phyloP scores from a whole-genome alignment of 2,329 filamentous ascomycete genomes.

The Venturia carpophila region DNA sequence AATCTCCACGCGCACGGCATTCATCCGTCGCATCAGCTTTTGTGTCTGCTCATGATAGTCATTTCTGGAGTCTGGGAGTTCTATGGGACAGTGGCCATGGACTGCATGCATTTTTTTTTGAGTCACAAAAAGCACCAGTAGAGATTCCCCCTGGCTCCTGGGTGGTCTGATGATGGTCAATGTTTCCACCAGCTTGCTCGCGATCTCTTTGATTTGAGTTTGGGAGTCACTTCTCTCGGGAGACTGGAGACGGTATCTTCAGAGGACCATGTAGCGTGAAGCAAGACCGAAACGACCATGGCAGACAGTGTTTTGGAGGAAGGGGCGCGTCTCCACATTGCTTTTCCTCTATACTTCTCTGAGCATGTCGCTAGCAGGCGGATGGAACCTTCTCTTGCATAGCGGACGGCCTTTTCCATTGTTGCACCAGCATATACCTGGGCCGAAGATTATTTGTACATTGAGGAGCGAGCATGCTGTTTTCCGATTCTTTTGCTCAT shows the following conservation, averaged over 20 bases:
- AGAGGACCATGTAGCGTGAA: background rate
- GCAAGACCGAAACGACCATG: background rate
- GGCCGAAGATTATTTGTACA: background rate
- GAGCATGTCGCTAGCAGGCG: constrained; percentile 1
- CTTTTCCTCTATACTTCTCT: constrained; percentile 5
- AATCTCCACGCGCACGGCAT: background rate
- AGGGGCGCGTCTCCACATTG: background rate
- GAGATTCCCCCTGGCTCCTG: background rate
- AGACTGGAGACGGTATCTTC: background rate
- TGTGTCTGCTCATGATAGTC: background rate
- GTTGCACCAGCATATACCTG: background rate
- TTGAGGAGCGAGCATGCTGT: background rate
- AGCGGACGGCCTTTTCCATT: constrained; percentile 6
- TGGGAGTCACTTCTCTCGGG: background rate
- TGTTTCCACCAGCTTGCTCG: background rate
- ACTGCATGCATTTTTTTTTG: background rate
- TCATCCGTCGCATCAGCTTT: background rate
- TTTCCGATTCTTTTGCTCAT: background rate
- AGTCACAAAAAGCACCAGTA: background rate
- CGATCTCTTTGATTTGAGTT: constrained; percentile 3
- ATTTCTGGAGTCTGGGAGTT: constrained; percentile 13
- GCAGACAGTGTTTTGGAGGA: background rate
- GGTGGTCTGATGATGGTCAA: background rate
- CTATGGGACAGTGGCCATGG: background rate
- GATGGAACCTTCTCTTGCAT: constrained; percentile 2